Base-by-base conservation (phyloP, 768 basidiomycete species). In the Psilocybe sp. region DNA sequence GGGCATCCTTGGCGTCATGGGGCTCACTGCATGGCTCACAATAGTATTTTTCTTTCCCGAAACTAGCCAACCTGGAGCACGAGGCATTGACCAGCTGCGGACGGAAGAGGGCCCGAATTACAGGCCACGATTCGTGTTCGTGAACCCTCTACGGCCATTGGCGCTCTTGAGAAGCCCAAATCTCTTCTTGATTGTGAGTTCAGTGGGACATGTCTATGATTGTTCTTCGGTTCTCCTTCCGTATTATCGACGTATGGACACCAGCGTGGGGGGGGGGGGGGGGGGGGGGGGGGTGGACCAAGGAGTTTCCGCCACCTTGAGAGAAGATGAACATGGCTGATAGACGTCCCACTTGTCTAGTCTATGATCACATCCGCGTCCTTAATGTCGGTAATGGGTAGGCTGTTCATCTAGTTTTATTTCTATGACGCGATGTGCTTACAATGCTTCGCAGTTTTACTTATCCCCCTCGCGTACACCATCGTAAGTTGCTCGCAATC, bases 381-480 rank as follows among this genome's bases (percentile, higher is more conserved):
- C 31, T 33, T 52, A 9, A 13, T 47, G 15, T 20, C 34, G 9
- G 20, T 35, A 6, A 45, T 45, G 28, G 35, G 50, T 46, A 15
- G 38, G 35, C 43, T 5, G 1, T 34, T 10, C 5, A 35, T n/a
- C 18, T 13, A 16, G n/a, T 34, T 34, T 33, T 43, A 35, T 40
- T 40, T 31, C 23, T 7, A 47, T 16, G 2, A 49, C 43, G 32
- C 12, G 7, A 15, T 4, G n/a, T 12, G 16, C 2, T 23, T 15
- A 35, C 3, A 4, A 9, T 5, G 5, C 4, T 14, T 36, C 31
- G 13, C 67, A 67, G 80, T 75, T 16, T 49, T 87, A 2, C 59
- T 86, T 43, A 61, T 82, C 8, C 85, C 87, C 0, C 65, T 89
- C 8, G 73, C 84, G 0, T 84, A 79, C 50, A 87, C 84, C 0